Conservation (phyloP, 768 basidiomycete species). For the Neoboletus brunneissimus region DNA sequence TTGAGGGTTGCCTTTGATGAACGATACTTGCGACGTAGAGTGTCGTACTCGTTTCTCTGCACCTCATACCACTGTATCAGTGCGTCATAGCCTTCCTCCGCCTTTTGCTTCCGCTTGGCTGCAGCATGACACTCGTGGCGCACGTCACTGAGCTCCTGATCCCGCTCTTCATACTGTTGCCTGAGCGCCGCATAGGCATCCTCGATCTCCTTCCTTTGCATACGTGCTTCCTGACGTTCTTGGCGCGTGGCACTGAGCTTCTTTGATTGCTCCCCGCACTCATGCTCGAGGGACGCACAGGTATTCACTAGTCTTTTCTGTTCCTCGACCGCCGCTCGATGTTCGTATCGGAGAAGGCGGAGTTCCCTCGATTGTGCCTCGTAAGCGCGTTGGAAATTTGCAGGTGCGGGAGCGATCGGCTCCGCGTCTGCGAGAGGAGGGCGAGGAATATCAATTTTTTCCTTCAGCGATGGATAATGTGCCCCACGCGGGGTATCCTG, state of each 20-base stretch:
- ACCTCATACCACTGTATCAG: not conserved
- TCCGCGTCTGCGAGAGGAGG: not conserved
- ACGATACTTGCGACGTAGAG: conserved; percentile 5
- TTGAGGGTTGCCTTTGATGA: conserved; percentile 32
- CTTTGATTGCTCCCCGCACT: conserved; percentile 7
- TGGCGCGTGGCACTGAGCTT: not conserved
- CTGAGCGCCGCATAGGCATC: conserved; percentile 17
- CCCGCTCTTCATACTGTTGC: conserved; percentile 12
- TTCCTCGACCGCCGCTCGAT: conserved; percentile 3
- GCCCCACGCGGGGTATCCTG: too few species aligned
- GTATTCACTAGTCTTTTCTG: not conserved
- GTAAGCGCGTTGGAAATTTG: not conserved
- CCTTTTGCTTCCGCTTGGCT: too few species aligned
- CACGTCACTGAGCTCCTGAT: conserved; percentile 4
- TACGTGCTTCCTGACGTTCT: conserved; percentile 2
- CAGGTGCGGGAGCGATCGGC: not conserved
- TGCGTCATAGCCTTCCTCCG: too few species aligned
- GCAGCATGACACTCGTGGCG: not conserved
- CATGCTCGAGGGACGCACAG: not conserved
- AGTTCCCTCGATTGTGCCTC: conserved; percentile 10
- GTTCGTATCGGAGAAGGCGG: conserved; percentile 1
- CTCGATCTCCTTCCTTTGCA: conserved; percentile 7
- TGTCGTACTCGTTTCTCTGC: conserved; percentile 14
- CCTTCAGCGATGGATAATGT: not conserved
- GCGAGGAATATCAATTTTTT: not conserved